Percentiles rank a stretch among this genome's conserved stretches.
These are phyloP conservation scores for Sporothrix globosa DNA, from an alignment of 2,329 filamentous ascomycete genomes.

Conservation along the genomic window DNA sequence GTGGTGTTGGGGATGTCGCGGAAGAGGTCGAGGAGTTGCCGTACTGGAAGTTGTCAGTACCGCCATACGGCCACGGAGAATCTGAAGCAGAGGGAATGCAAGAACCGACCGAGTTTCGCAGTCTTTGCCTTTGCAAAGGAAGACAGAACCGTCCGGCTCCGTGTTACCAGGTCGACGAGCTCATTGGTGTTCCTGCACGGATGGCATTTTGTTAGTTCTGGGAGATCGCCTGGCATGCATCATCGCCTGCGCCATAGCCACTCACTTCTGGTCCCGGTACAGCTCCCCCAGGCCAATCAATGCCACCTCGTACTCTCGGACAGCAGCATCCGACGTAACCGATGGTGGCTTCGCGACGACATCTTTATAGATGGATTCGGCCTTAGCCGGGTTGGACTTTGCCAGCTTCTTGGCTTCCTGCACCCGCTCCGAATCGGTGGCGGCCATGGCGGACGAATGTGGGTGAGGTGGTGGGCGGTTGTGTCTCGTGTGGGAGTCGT, in stretches of 20 bases:
- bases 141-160: conserved; percentile 86
- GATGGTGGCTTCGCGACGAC: conserved; percentile 84
- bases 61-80: neutral
- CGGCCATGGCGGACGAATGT: conserved; percentile 51
- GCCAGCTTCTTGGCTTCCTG: conserved; percentile 84
- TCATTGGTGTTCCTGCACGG: conserved; percentile 71
- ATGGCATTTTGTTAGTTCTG: neutral
- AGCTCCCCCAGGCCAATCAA: conserved; percentile 88
- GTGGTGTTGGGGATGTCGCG: conserved; percentile 89
- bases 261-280: conserved; percentile 84
- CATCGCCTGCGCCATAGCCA: conserved; percentile 34
- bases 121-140: conserved; percentile 99
- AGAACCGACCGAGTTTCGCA: conserved; percentile 81
- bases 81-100: neutral
- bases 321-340: conserved; percentile 78
- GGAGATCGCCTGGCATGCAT: conserved; percentile 39
- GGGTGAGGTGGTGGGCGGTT: neutral
- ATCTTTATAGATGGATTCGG: conserved; percentile 85
- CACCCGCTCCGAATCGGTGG: conserved; percentile 67
- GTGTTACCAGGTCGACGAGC: conserved; percentile 85
- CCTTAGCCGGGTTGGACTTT: conserved; percentile 79
- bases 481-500: neutral
- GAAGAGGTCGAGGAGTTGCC: conserved; percentile 95
- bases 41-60: conserved; percentile 62
- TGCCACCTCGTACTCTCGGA: conserved; percentile 88